Evolutionary conservation across 306 rosid genomes (phyloP).

Genomic region (Prunus mume): DNA sequence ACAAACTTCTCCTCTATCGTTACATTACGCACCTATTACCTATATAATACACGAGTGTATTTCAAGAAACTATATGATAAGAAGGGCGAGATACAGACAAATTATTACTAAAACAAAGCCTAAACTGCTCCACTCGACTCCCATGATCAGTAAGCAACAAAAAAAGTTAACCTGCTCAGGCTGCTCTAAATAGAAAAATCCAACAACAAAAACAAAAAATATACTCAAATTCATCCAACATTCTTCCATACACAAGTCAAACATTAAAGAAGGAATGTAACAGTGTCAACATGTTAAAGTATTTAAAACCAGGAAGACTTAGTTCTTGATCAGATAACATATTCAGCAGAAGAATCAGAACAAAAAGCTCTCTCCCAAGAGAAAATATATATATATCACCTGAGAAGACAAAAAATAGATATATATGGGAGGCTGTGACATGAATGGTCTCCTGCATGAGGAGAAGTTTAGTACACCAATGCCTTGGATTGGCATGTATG

Average conservation of each 20-base stretch:
- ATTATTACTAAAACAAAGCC: background rate
- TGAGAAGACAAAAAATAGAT: too few relatives aligned
- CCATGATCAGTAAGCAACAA: background rate
- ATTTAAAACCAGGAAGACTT: background rate
- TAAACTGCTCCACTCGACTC: conserved; percentile 13
- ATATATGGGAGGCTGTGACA: conserved; percentile 59
- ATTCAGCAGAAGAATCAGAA: background rate
- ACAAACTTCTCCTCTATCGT: too few relatives aligned
- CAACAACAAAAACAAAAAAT: background rate
- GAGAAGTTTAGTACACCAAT: conserved; percentile 68
- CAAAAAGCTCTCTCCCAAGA: background rate
- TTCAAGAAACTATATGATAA: background rate
- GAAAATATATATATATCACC: background rate
- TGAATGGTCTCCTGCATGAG: conserved; percentile 52
- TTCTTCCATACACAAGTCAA: background rate
- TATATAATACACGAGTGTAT: background rate
- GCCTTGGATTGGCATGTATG: conserved; percentile 93
- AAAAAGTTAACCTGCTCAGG: conserved; percentile 10
- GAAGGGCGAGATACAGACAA: background rate
- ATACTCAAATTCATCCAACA: background rate
- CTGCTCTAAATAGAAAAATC: conserved; percentile 5
- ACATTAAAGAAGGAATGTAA: background rate
- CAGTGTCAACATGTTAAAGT: background rate
- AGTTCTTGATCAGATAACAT: background rate
- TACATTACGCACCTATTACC: too few relatives aligned